Evolutionary conservation across 1,284 basidiomycete genomes (phyloP).

Genomic region (Fistulinella staudtii): DNA sequence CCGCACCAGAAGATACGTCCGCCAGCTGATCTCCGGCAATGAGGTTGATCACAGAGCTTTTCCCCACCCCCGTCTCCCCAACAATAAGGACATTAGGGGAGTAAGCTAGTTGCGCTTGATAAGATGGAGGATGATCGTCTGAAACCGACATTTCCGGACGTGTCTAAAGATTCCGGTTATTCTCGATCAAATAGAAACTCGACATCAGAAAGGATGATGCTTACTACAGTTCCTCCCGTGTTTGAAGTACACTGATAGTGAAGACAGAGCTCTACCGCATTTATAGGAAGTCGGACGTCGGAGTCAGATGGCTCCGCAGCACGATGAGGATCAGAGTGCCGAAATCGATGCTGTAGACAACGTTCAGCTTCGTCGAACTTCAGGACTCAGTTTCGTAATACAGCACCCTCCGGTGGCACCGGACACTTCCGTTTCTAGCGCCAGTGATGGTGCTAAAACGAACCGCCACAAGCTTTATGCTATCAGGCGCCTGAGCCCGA

Average conservation of each 20-base stretch:
- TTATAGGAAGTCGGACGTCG: too few relatives aligned
- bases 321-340: too few relatives aligned
- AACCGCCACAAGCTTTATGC: too few relatives aligned
- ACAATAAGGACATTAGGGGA: slow-evolving; percentile 23
- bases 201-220: too few relatives aligned
- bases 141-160: not conserved
- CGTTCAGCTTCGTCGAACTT: not conserved
- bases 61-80: slow-evolving; percentile 25
- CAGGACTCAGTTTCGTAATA: not conserved
- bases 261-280: too few relatives aligned
- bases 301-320: too few relatives aligned
- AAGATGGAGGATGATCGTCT: slow-evolving; percentile 2
- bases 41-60: slow-evolving; percentile 26
- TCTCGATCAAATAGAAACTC: too few relatives aligned
- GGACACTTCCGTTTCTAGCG: slow-evolving; percentile 4
- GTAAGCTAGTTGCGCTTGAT: slow-evolving; percentile 4
- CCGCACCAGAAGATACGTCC: slow-evolving; percentile 11
- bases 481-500: too few relatives aligned
- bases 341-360: not conserved
- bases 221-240: too few relatives aligned
- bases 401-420: not conserved
- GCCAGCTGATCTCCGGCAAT: slow-evolving; percentile 19
- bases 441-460: not conserved
- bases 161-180: too few relatives aligned
- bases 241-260: too few relatives aligned